These are phyloP conservation scores for Leishmania guyanensis DNA, from an alignment of 208 protist genomes.

Conservation along the genomic window DNA sequence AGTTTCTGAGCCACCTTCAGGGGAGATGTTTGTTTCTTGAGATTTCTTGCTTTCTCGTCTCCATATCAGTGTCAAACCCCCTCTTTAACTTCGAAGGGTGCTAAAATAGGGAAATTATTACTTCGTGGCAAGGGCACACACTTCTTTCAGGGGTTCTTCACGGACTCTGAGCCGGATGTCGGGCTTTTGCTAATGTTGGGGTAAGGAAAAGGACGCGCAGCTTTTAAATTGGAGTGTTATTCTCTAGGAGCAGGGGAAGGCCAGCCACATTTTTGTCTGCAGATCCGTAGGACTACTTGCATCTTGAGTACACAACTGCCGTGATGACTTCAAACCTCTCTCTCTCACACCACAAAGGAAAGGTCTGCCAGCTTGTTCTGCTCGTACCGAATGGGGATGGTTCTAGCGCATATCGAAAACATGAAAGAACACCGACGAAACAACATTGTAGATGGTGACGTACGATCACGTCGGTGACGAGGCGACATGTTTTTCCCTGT, in stretches of 20 bases:
- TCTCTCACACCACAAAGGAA: not conserved
- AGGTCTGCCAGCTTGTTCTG: not conserved
- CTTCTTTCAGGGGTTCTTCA: not conserved
- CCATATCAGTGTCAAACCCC: not conserved
- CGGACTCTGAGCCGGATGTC: not conserved
- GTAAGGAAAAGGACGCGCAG: not conserved
- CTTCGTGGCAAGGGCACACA: not conserved
- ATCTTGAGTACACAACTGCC: not conserved
- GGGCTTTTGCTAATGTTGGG: not conserved
- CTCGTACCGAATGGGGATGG: not conserved
- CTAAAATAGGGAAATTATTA: not conserved
- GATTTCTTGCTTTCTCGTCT: not conserved
- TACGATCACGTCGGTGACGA: no score
- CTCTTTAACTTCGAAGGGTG: not conserved
- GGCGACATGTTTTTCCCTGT: not conserved
- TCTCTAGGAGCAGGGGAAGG: not conserved
- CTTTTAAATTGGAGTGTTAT: not conserved
- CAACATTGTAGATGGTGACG: not conserved
- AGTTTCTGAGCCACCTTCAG: not conserved
- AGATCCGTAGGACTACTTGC: not conserved
- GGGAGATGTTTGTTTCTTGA: not conserved
- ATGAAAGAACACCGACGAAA: not conserved
- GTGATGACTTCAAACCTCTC: not conserved
- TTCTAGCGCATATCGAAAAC: not conserved
- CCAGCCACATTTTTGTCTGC: not conserved